Percentiles rank a stretch among this genome's conserved stretches.
These are phyloP conservation scores for Pleurostoma richardsiae DNA, from an alignment of 2,329 filamentous ascomycete genomes.

Conservation along the genomic window DNA sequence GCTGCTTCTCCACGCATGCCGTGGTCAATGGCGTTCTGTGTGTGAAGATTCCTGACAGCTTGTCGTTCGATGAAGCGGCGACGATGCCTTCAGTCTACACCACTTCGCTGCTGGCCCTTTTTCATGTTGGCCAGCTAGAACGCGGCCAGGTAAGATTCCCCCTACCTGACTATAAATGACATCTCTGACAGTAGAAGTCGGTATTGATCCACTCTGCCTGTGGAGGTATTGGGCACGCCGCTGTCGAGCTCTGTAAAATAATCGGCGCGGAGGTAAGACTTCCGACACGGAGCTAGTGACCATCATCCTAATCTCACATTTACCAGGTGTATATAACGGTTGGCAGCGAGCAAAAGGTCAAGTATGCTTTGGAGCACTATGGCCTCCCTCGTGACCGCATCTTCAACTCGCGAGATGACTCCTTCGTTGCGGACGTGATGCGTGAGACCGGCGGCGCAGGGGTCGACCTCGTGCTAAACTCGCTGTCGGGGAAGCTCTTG, in stretches of 20 bases:
- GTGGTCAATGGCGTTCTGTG: background rate
- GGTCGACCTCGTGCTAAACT: slow-evolving; percentile 16
- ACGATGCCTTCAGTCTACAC: slow-evolving; percentile 1
- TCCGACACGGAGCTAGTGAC: too few species aligned
- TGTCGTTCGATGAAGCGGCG: slow-evolving; percentile 4
- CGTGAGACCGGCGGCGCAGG: slow-evolving; percentile 18
- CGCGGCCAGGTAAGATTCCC: background rate
- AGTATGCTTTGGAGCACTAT: slow-evolving; percentile 5
- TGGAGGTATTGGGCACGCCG: slow-evolving; percentile 2
- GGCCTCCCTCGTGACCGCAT: slow-evolving; percentile 13
- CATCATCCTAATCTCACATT: too few species aligned
- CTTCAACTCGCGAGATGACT: slow-evolving; percentile 17
- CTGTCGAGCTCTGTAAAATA: background rate
- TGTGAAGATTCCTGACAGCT: slow-evolving; percentile 1
- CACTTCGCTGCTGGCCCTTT: slow-evolving; percentile 1
- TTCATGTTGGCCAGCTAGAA: slow-evolving; percentile 1
- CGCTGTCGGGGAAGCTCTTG: background rate
- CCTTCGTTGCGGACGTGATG: slow-evolving; percentile 22
- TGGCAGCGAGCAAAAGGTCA: slow-evolving; percentile 5
- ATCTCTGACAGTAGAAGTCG: background rate
- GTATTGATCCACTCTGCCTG: slow-evolving; percentile 5
- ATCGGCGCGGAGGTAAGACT: slow-evolving; percentile 1
- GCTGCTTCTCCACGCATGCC: background rate
- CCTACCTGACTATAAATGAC: too few species aligned
- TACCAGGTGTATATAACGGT: slow-evolving; percentile 4